Conservation (phyloP, 306 rosid genomes). For the Rosa rugosa region DNA sequence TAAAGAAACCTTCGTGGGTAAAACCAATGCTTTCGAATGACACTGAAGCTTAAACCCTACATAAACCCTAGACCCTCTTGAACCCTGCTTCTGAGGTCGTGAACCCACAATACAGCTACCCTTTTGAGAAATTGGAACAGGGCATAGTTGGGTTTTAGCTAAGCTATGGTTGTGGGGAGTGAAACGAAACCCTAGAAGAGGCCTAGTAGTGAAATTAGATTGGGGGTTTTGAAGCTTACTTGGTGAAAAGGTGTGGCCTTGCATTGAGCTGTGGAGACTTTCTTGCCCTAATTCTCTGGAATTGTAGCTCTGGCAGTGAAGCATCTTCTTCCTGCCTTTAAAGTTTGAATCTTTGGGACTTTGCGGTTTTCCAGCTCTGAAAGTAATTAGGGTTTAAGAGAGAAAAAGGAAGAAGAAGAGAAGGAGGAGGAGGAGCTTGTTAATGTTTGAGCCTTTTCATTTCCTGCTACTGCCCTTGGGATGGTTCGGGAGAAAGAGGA, state of each 20-base stretch:
- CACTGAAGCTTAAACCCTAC: constrained; percentile 46
- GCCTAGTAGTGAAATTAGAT: constrained; percentile 26
- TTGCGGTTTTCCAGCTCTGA: constrained; percentile 7
- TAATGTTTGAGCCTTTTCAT: not conserved
- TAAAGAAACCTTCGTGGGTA: constrained; percentile 32
- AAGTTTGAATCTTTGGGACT: not conserved
- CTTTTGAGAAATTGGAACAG: constrained; percentile 9
- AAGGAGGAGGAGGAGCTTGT: not conserved
- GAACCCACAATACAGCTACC: constrained; percentile 9
- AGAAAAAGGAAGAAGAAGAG: not conserved
- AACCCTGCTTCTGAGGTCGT: constrained; percentile 20
- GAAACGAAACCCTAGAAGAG: constrained; percentile 26
- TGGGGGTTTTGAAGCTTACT: constrained; percentile 31
- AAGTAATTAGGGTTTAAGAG: not conserved
- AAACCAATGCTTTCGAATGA: constrained; percentile 40
- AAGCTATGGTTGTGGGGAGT: constrained; percentile 6
- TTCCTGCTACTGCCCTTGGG: not conserved
- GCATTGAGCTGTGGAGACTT: constrained; percentile 33
- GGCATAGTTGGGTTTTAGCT: constrained; percentile 13
- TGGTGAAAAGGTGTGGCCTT: constrained; percentile 19
- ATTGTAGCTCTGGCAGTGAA: constrained; percentile 26
- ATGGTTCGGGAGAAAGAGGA: not conserved
- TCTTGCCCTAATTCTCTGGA: constrained; percentile 46
- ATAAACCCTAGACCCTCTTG: constrained; percentile 28
- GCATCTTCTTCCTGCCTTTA: constrained; percentile 19